Percentiles rank a stretch among this genome's conserved stretches.
These are phyloP conservation scores for Amanita rubescens DNA, from an alignment of 768 basidiomycete species.

Conservation along the genomic window DNA sequence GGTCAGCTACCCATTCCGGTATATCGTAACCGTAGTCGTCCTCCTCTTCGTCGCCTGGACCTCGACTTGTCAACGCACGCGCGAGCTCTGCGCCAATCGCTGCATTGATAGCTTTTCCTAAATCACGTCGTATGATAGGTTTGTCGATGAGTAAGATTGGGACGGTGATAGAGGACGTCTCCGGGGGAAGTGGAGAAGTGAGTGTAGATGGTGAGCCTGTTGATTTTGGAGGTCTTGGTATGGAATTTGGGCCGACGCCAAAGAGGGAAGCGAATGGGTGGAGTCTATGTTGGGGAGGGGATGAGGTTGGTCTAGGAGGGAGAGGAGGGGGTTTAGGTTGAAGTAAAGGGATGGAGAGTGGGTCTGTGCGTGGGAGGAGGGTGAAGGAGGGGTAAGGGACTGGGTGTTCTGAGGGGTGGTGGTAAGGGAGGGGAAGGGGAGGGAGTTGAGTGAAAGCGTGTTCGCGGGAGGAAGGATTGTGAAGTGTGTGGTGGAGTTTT, in stretches of 20 bases:
- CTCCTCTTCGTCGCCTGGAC: too few species aligned
- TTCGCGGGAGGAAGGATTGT: conserved; percentile 26
- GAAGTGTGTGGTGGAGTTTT: too few species aligned
- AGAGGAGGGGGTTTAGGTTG: too few species aligned
- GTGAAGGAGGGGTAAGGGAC: conserved; percentile 20
- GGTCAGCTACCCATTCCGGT: too few species aligned
- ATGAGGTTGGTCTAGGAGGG: conserved; percentile 28
- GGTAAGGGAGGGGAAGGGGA: conserved; percentile 39
- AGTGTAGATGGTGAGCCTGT: conserved; percentile 13
- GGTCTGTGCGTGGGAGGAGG: conserved; percentile 27
- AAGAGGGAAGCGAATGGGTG: conserved; percentile 84
- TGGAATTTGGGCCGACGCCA: conserved; percentile 31
- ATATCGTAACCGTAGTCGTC: too few species aligned
- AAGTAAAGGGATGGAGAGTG: too few species aligned
- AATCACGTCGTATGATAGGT: conserved; percentile 12
- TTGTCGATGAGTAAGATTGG: conserved; percentile 13
- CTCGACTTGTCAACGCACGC: too few species aligned
- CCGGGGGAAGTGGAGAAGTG: conserved; percentile 22
- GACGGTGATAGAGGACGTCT: conserved; percentile 27
- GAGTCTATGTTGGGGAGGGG: conserved; percentile 34
- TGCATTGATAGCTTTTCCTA: conserved; percentile 11
- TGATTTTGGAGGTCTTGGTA: conserved; percentile 18
- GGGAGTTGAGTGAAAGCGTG: conserved; percentile 36
- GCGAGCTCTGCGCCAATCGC: too few species aligned
- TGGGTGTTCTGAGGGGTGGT: conserved; percentile 33